Conservation (phyloP, 306 rosid genomes). For the Arachis hypogaea region DNA sequence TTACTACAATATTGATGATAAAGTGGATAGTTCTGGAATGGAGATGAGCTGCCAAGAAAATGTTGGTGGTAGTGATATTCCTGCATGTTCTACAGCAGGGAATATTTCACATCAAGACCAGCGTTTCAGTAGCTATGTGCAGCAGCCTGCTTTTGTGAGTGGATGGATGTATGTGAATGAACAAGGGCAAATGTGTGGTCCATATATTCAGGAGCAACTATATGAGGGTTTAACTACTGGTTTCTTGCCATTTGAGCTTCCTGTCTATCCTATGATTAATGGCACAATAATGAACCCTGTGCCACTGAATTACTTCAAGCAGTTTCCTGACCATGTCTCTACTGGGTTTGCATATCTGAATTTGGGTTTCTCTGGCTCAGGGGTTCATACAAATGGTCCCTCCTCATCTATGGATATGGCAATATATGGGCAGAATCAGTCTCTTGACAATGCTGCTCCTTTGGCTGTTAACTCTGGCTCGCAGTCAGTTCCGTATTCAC, state of each 20-base stretch:
- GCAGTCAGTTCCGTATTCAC: constrained; percentile 43
- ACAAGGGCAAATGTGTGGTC: constrained; percentile 94
- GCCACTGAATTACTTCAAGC: constrained; percentile 90
- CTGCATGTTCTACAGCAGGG: constrained; percentile 47
- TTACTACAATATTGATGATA: constrained; percentile 50
- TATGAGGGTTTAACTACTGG: constrained; percentile 83
- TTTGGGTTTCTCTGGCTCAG: constrained; percentile 45
- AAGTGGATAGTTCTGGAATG: constrained; percentile 46
- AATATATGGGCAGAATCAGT: constrained; percentile 39
- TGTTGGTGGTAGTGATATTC: constrained; percentile 48
- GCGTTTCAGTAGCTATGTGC: constrained; percentile 52
- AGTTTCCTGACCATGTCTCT: constrained; percentile 88
- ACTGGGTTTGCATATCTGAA: constrained; percentile 76
- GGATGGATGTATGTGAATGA: constrained; percentile 98
- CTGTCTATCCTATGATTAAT: constrained; percentile 78
- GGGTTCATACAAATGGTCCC: constrained; percentile 43
- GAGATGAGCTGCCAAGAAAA: constrained; percentile 73
- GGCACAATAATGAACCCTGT: constrained; percentile 70
- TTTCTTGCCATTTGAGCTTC: constrained; percentile 91
- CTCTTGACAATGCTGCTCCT: constrained; percentile 44
- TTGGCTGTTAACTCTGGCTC: constrained; percentile 41
- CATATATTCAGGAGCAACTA: constrained; percentile 84
- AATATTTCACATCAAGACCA: constrained; percentile 51
- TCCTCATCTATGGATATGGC: constrained; percentile 48
- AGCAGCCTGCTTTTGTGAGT: constrained; percentile 61